phyloP scores from a whole-genome alignment of 495 filamentous ascomycete genomes.

The Aspergillus sclerotioniger region DNA sequence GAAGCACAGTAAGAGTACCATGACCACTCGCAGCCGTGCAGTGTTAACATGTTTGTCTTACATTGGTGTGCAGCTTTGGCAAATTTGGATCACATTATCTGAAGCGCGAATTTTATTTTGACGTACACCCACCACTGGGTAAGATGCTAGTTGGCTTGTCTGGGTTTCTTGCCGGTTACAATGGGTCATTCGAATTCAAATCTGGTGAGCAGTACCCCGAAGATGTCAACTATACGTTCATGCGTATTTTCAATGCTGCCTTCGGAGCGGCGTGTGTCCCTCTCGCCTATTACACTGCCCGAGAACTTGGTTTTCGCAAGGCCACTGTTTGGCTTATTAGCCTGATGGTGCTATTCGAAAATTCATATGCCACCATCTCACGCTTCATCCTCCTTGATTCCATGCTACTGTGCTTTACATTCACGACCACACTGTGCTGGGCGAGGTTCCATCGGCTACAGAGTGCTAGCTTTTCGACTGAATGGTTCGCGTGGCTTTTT shows the following conservation, averaged over 20 bases:
- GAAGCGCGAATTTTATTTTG: constrained; percentile 99
- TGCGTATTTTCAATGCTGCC: constrained; percentile 94
- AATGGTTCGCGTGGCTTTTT: constrained; percentile 92
- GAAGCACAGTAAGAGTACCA: constrained; percentile 77
- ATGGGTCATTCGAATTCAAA: constrained; percentile 99
- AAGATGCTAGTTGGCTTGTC: constrained; percentile 98
- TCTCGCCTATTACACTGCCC: constrained; percentile 90
- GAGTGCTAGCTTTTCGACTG: constrained; percentile 73
- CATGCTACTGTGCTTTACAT: constrained; percentile 97
- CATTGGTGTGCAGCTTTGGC: constrained; percentile 67
- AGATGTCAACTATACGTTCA: constrained; percentile 96
- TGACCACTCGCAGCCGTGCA: constrained; percentile 15
- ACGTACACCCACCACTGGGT: constrained; percentile 94
- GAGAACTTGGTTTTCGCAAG: constrained; percentile 80
- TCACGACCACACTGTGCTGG: constrained; percentile 95
- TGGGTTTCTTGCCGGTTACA: constrained; percentile 93
- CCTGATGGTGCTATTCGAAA: constrained; percentile 96
- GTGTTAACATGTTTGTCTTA: constrained; percentile 22
- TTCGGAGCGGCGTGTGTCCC: constrained; percentile 93
- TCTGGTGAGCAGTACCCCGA: constrained; percentile 92
- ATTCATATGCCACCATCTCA: constrained; percentile 98
- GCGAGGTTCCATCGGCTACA: constrained; percentile 89
- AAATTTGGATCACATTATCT: constrained; percentile 99
- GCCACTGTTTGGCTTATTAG: constrained; percentile 92
- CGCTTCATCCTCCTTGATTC: constrained; percentile 96